These are phyloP conservation scores for Thermothielavioides terrestris DNA, from an alignment of 495 filamentous ascomycete genomes.

Conservation along the genomic window DNA sequence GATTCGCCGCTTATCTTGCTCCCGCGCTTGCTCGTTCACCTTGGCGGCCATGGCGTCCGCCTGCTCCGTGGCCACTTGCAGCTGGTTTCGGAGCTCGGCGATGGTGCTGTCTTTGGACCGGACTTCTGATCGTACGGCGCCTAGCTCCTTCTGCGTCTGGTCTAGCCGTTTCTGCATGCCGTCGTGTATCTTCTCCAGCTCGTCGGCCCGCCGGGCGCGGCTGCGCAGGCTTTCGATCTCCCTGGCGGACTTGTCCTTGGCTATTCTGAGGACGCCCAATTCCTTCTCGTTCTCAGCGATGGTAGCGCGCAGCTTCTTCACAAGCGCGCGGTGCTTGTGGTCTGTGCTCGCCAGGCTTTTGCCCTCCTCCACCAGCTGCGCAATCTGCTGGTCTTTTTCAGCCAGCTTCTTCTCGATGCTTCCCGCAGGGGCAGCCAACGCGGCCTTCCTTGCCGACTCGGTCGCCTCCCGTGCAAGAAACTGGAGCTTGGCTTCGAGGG, in stretches of 20 bases:
- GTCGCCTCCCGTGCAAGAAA: conserved; percentile 75
- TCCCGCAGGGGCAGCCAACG: conserved; percentile 49
- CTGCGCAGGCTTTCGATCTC: conserved; percentile 50
- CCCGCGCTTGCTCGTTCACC: conserved; percentile 55
- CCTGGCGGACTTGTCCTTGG: conserved; percentile 58
- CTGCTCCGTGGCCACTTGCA: conserved; percentile 58
- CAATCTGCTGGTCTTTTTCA: conserved; percentile 85
- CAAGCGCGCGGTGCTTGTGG: conserved; percentile 67
- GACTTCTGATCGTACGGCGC: conserved; percentile 54
- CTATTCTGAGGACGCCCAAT: conserved; percentile 50
- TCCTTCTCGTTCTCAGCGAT: conserved; percentile 56
- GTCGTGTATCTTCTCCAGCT: conserved; percentile 54
- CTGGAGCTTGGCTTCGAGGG: conserved; percentile 79
- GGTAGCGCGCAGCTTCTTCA: conserved; percentile 72
- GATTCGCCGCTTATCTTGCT: conserved; percentile 57
- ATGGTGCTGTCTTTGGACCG: conserved; percentile 59
- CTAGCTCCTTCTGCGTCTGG: conserved; percentile 60
- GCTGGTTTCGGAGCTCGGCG: conserved; percentile 57
- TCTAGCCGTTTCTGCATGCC: conserved; percentile 58
- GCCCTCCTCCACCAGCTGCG: conserved; percentile 83
- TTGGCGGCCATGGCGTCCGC: conserved; percentile 59
- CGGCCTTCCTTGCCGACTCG: conserved; percentile 58
- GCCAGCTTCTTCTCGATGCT: conserved; percentile 68
- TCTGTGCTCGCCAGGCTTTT: conserved; percentile 81
- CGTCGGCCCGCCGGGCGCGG: conserved; percentile 54